phyloP scores from a whole-genome alignment of 495 filamentous ascomycete genomes.

The Usnea hakonensis region DNA sequence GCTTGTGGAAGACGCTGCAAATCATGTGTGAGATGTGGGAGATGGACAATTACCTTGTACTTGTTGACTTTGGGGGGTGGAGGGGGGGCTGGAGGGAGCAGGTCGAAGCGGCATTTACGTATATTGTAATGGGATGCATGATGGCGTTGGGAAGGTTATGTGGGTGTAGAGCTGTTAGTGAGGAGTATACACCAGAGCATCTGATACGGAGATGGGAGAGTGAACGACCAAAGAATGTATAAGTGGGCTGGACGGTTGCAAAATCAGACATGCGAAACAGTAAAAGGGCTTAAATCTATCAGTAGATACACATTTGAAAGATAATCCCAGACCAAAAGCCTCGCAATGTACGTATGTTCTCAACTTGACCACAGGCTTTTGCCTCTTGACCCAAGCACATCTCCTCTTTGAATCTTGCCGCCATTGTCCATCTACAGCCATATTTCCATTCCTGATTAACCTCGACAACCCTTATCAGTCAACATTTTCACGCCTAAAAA shows the following conservation, averaged over 20 bases:
- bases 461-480: too few species aligned
- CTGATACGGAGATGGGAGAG: background rate
- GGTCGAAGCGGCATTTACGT: background rate
- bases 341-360: too few species aligned
- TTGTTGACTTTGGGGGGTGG: background rate
- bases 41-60: background rate
- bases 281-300: too few species aligned
- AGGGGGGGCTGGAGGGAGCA: background rate
- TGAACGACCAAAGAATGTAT: background rate
- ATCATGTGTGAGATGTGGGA: conserved; percentile 13
- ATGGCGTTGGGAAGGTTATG: background rate
- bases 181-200: conserved; percentile 6
- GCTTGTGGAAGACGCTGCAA: background rate
- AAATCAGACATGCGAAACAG: too few species aligned
- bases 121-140: background rate
- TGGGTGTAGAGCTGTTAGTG: conserved; percentile 1
- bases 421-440: too few species aligned
- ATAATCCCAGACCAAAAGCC: too few species aligned
- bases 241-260: background rate
- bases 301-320: too few species aligned
- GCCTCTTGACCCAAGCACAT: too few species aligned
- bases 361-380: too few species aligned
- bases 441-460: too few species aligned
- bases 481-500: too few species aligned
- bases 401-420: too few species aligned